Percentiles rank a stretch among this genome's conserved stretches.
These are phyloP conservation scores for Hawksworthiomyces lignivorus DNA, from an alignment of 2,329 filamentous ascomycete species.

Conservation along the genomic window DNA sequence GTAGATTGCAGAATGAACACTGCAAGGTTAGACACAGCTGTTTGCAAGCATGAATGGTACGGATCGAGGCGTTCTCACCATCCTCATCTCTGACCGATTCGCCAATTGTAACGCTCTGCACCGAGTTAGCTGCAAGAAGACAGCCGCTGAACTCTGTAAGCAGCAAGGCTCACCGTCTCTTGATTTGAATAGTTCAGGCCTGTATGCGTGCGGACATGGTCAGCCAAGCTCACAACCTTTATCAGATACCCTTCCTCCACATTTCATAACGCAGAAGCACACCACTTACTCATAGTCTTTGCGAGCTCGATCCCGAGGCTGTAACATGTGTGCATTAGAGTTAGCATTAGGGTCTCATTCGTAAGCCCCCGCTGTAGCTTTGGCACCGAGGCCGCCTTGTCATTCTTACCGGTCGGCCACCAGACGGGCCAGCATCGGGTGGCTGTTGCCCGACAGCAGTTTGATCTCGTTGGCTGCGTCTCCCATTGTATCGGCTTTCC, in stretches of 20 bases:
- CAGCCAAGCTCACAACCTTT: background rate
- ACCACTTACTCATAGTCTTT: slow-evolving; percentile 15
- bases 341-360: background rate
- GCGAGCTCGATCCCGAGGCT: slow-evolving; percentile 18
- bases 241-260: no score
- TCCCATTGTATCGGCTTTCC: slow-evolving; percentile 10
- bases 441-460: slow-evolving; percentile 32
- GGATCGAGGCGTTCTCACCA: slow-evolving; percentile 31
- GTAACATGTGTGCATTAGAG: background rate
- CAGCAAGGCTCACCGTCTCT: slow-evolving; percentile 44
- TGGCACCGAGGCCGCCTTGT: no score
- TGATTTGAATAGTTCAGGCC: slow-evolving; percentile 75
- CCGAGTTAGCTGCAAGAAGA: background rate
- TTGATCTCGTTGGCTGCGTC: slow-evolving; percentile 31
- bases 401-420: slow-evolving; percentile 32
- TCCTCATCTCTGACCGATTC: slow-evolving; percentile 96
- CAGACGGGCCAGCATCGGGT: slow-evolving; percentile 28
- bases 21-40: background rate
- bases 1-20: slow-evolving; percentile 95
- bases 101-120: slow-evolving; percentile 73
- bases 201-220: background rate
- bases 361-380: background rate
- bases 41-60: background rate
- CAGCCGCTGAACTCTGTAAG: no score
- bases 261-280: background rate